Evolutionary conservation across 108 stramenopile genomes (phyloP), one percentile per base, ranked within the genome.

Genomic region (Cyclostephanos tholiformis): DNA sequence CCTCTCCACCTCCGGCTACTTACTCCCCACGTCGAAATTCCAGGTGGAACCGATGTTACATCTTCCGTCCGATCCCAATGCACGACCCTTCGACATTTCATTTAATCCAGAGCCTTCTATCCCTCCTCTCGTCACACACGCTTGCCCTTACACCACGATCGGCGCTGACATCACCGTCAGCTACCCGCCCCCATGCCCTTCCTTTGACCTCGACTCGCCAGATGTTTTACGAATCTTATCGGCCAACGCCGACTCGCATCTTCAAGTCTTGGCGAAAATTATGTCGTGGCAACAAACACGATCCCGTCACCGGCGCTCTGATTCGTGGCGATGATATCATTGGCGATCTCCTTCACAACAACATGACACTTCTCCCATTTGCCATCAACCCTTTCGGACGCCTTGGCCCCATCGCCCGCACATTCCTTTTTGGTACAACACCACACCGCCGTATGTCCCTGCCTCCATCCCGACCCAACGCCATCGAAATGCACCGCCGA

Each of bases 171-270:
- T 30, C 29, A 27, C 51, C 26, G 32, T 51, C 26, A 22, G 50
- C 51, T 6, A 35, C 16, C 41, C 17, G 10, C 26, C 64, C 0
- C 64, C 44, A 20, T 48, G 44, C 64, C 64, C 64, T 23, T 44
- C 26, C 41, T 41, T 48, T 22, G 64, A 65, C 26, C 64, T 41
- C 5, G 27, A 41, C 30, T 29, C 25, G 12, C 41, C 19, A 11
- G 29, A 41, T 65, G 64, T 48, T 48, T 12, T n/a, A 26, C 5
- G 13, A 25, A 22, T 30, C 3, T 48, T 49, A 44, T 13, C 44
- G 64, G 64, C 64, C 64, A 41, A 25, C 44, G 64, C 64, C 64
- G 43, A 25, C 19, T 17, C 12, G 19, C 64, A 65, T 65, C 29
- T 65, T 14, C 23, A 25, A 12, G 19, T 19, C 26, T 49, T 44